Evolutionary conservation across 495 filamentous ascomycete genomes (phyloP), one percentile per base, ranked within the genome.

Genomic region (Apiosordaria backusii): DNA sequence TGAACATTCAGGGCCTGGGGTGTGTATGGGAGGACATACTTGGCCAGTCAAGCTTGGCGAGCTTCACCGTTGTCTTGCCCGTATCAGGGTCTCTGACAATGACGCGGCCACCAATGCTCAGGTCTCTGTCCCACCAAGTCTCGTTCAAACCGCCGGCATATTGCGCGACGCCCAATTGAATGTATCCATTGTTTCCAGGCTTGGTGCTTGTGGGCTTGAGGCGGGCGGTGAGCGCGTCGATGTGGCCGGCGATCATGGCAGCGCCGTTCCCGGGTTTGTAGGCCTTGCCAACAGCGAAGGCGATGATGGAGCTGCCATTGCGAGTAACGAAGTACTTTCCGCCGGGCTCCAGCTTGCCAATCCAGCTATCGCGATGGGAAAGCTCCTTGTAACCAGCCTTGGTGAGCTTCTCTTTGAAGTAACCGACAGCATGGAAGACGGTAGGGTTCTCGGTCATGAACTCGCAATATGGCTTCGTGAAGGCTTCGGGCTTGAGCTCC

Each of bases 111-210:
- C 92, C 95, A 69, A 97, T 89, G 59, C 90, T 88, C 52, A 99
- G 84, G 78, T 99, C 95, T 18, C 94, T 84, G 79, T 97, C 93
- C 92, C 91, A 97, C 93, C 93, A 97, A 2, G 93, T 97, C 62
- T 78, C 80, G 68, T 93, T 92, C 62, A 97, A 77, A 22, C 80
- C 92, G 40, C 95, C 93, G 13, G 92, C 95, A 74, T 97, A 99
- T 0, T 91, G 95, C 4, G 95, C 95, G 29, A 99, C 89, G 4
- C 90, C 94, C 4, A 99, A 83, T 79, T 97, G 92, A n/a, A 88
- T 70, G 76, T 92, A 99, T 35, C 94, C 94, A 23, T 90, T 87
- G 72, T 89, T 91, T 60, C 80, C 89, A 6, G 88, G 85, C 67
- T 97, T 86, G 68, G 88, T 92, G 65, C 92, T 89, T 4, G 96